Base-by-base conservation (phyloP, 148 eudicot species). In the Polygonum aviculare region DNA sequence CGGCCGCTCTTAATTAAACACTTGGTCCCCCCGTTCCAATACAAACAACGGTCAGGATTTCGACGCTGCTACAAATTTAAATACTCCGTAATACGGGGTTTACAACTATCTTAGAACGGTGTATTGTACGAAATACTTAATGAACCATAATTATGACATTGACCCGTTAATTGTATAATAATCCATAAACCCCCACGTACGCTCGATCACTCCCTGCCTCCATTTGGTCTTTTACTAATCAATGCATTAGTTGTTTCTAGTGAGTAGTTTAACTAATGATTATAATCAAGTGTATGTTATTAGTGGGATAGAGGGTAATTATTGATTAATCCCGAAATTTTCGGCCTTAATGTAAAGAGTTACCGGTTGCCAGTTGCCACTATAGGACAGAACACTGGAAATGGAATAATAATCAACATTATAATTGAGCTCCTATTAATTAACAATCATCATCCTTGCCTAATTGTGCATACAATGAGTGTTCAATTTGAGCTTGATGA, bases 1-100 rank as follows among this genome's bases (percentile, higher is more conserved):
- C 72, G 72, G 72, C 72, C 45, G 72, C 40, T 67, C 44, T 36
- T 67, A 38, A 67, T 67, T 67, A 67, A 67, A 38, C 72, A 38
- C 45, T 67, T 67, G 72, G 72, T 67, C 72, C 72, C 72, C 72
- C 72, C 45, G 21, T 19, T 45, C 21, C 44, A 67, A 67, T 67
- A 67, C 72, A 67, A 67, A 67, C 72, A 67, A 67, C 72, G 72
- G 72, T 67, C 72, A 35, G 44, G 72, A 67, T 67, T 67, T 65
- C 5, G 72, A 57, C 55, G 31, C 33, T 8, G 36, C 36, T 22
- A 7, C 35, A 31, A 22, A 26, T 26, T 26, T 26, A 26, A 26
- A 26, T 26, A 26, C 31, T 26, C 31, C 31, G 31, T 26, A 26
- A 26, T 26, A 26, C 31, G 31, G 31, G 31, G 31, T 26, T 26